A percentile compares a stretch with the other conserved stretches of the same genome.
Evolutionary conservation across 768 basidiomycete species (phyloP).

Genomic region (Antrodiella citrinella): DNA sequence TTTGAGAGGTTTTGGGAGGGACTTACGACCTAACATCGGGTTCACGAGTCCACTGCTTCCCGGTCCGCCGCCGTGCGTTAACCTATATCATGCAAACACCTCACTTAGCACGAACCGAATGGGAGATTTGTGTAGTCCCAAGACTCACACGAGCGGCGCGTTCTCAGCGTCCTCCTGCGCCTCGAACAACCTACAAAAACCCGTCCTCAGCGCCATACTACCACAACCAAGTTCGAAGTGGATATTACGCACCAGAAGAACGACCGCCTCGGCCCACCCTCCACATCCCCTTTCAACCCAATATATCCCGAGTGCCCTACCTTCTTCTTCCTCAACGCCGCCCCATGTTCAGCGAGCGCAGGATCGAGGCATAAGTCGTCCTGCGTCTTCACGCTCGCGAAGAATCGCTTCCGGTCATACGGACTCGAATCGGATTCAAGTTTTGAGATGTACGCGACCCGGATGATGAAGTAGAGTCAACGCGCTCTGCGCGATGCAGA

Average conservation of each 20-base stretch:
- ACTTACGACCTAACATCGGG: slow-evolving; percentile 15
- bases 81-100: slow-evolving; percentile 8
- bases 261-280: slow-evolving; percentile 11
- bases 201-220: background rate
- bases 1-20: background rate
- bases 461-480: no score
- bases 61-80: slow-evolving; percentile 29
- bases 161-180: slow-evolving; percentile 20
- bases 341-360: background rate
- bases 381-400: slow-evolving; percentile 3
- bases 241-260: slow-evolving; percentile 10
- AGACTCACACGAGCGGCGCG: slow-evolving; percentile 25
- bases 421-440: no score
- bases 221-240: background rate
- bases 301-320: slow-evolving; percentile 23
- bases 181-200: slow-evolving; percentile 23
- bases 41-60: slow-evolving; percentile 25
- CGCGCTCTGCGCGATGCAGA: no score
- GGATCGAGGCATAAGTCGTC: slow-evolving; percentile 3
- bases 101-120: background rate
- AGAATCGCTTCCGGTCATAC: no score
- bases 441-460: no score
- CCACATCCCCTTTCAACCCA: slow-evolving; percentile 21
- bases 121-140: background rate
- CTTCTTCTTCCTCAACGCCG: background rate